Evolutionary conservation across 2,329 filamentous ascomycete species (phyloP), one percentile per base, ranked within the genome.

Genomic region (Colletotrichum simmondsii): DNA sequence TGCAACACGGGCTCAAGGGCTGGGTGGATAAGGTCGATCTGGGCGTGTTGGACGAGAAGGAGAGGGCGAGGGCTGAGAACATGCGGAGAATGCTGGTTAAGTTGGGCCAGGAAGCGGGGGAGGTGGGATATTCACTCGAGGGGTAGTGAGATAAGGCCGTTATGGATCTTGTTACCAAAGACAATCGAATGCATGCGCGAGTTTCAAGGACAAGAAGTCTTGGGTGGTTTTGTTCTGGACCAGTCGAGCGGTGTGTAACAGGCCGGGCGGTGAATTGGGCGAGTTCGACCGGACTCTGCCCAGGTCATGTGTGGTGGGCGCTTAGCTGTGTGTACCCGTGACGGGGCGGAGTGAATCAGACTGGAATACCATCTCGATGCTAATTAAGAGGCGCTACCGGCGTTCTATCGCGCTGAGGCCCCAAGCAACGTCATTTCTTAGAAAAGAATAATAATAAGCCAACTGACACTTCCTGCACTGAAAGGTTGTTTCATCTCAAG

Each of bases 1-100:
- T 95, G 78, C 93, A 95, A 86, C 93, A 95, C 82, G 93, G 92
- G 4, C 86, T 94, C 26, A 92, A 92, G 4, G 85, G 83, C 56
- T 95, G 92, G 91, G 91, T 93, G 7, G 86, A 85, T 37, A 77
- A 83, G 28, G 89, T 89, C 74, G 87, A 92, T 77, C 90, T 94
- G 68, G 82, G 81, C 42, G 80, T 74, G 16, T 77, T 91, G 71
- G 80, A 77, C 7, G 86, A 84, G 75, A 81, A 76, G 59, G 80
- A 84, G 75, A 86, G 84, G 74, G 77, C 77, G 77, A 83, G 87
- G 75, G 92, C 92, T 1, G 87, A 90, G 79, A 87, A 77, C 28
- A 94, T 94, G 92, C 88, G 91, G 73, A 83, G 85, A 72, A 86
- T 89, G 63, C 81, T 94, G 72, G 85, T 94, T 52, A 85, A 86